Evolutionary conservation across 768 basidiomycete genomes (phyloP).

Genomic region (Termitomyces sp.): DNA sequence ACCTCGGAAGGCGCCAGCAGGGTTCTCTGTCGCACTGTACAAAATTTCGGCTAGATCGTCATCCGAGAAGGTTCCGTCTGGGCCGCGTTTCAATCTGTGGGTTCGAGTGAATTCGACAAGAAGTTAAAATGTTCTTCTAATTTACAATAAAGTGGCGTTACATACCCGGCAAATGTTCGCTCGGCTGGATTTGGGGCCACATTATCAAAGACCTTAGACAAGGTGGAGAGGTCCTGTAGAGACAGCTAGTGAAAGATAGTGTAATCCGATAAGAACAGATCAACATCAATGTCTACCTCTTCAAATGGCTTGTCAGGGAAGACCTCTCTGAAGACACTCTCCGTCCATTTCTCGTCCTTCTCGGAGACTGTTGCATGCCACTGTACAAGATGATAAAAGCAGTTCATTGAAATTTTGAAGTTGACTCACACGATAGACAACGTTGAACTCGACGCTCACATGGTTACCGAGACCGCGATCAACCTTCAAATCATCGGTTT

Average conservation of each 20-base stretch:
- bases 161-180: constrained; percentile 48
- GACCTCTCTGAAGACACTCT: constrained; percentile 36
- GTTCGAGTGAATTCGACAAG: too few species aligned
- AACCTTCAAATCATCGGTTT: constrained; percentile 27
- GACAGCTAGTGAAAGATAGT: constrained; percentile 17
- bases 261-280: background rate
- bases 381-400: constrained; percentile 14
- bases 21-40: constrained; percentile 39
- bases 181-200: constrained; percentile 23
- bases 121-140: background rate
- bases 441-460: constrained; percentile 65
- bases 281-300: constrained; percentile 18
- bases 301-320: constrained; percentile 37
- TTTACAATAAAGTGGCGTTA: background rate
- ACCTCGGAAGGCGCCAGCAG: constrained; percentile 46
- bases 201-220: constrained; percentile 15
- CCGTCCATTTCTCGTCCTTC: constrained; percentile 50
- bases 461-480: constrained; percentile 61
- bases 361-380: constrained; percentile 58
- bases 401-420: background rate
- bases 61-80: constrained; percentile 49
- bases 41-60: constrained; percentile 46
- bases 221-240: constrained; percentile 19
- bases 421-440: constrained; percentile 37
- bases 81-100: constrained; percentile 39